These are phyloP conservation scores for Hypoxylon rubiginosum DNA, from an alignment of 2,329 filamentous ascomycete species.

Conservation along the genomic window DNA sequence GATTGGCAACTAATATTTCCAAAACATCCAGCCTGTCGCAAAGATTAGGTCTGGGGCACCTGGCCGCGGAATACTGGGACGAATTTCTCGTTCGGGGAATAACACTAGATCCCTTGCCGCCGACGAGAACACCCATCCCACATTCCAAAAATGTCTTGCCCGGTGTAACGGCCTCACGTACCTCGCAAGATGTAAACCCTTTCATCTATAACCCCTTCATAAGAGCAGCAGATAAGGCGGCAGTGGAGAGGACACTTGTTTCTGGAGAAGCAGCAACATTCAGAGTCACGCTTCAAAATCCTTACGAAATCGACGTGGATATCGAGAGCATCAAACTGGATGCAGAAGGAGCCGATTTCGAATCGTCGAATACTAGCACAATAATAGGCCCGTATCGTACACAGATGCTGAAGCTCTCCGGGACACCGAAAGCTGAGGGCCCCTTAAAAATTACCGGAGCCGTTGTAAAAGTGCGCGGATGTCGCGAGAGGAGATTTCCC, in stretches of 20 bases:
- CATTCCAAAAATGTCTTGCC: constrained; percentile 71
- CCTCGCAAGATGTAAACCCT: constrained; percentile 77
- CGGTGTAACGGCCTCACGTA: constrained; percentile 62
- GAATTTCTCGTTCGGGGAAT: constrained; percentile 89
- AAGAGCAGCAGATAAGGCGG: constrained; percentile 72
- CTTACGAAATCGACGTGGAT: constrained; percentile 92
- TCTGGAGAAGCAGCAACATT: constrained; percentile 84
- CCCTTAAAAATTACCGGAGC: constrained; percentile 82
- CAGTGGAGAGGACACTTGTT: constrained; percentile 78
- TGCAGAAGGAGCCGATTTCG: constrained; percentile 79
- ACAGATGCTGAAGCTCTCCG: constrained; percentile 80
- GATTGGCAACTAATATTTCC: constrained; percentile 86
- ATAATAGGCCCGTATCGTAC: constrained; percentile 85
- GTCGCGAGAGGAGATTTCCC: constrained; percentile 84
- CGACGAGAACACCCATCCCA: constrained; percentile 73
- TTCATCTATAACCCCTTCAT: constrained; percentile 97
- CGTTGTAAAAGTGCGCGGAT: constrained; percentile 82
- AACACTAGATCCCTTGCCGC: constrained; percentile 74
- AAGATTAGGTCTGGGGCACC: constrained; percentile 76
- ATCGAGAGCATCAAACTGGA: constrained; percentile 85
- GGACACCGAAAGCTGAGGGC: constrained; percentile 76
- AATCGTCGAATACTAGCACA: constrained; percentile 73
- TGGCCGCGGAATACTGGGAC: constrained; percentile 94
- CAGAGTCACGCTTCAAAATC: constrained; percentile 88
- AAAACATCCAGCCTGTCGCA: constrained; percentile 84